A percentile compares a stretch with the other conserved stretches of the same genome.
Evolutionary conservation across 768 basidiomycete genomes (phyloP).

Genomic region (Boletus rubescentipes): DNA sequence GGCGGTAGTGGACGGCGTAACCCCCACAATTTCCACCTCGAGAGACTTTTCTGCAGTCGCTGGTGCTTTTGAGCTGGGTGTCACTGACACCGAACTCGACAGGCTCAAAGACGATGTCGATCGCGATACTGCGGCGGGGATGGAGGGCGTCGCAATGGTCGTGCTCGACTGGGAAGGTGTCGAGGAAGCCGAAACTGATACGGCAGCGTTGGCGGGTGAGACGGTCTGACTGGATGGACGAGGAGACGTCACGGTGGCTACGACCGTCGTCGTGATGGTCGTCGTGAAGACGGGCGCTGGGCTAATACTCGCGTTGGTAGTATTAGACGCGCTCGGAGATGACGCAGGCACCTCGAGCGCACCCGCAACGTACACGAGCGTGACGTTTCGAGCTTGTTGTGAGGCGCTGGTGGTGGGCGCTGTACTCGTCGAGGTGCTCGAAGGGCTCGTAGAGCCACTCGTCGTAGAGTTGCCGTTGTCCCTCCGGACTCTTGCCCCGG

Average conservation of each 20-base stretch:
- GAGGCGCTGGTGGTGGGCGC: slow-evolving; percentile 8
- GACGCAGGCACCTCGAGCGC: slow-evolving; percentile 30
- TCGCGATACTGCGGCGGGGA: background rate
- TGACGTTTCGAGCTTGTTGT: slow-evolving; percentile 38
- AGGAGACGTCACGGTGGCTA: slow-evolving; percentile 8
- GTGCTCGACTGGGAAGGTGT: slow-evolving; percentile 1
- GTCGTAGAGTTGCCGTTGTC: slow-evolving; percentile 6
- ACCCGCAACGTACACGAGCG: slow-evolving; percentile 51
- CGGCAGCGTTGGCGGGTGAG: slow-evolving; percentile 17
- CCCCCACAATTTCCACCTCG: slow-evolving; percentile 22
- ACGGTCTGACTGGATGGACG: background rate
- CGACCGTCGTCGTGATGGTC: slow-evolving; percentile 28
- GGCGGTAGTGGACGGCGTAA: background rate
- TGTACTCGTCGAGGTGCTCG: slow-evolving; percentile 18
- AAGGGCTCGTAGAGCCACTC: slow-evolving; percentile 7
- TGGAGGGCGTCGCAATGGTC: background rate
- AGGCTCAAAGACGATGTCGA: slow-evolving; percentile 3
- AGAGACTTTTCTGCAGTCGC: slow-evolving; percentile 15
- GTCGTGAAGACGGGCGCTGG: slow-evolving; percentile 19
- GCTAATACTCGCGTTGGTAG: background rate
- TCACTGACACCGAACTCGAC: background rate
- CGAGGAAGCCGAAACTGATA: slow-evolving; percentile 10
- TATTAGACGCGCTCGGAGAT: background rate
- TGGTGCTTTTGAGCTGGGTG: background rate
- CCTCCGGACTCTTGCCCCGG: slow-evolving; percentile 16